Percentiles rank a stretch among this genome's conserved stretches.
Evolutionary conservation across 352 stramenopile species (phyloP).

Genomic region (Phytophthora melonis): DNA sequence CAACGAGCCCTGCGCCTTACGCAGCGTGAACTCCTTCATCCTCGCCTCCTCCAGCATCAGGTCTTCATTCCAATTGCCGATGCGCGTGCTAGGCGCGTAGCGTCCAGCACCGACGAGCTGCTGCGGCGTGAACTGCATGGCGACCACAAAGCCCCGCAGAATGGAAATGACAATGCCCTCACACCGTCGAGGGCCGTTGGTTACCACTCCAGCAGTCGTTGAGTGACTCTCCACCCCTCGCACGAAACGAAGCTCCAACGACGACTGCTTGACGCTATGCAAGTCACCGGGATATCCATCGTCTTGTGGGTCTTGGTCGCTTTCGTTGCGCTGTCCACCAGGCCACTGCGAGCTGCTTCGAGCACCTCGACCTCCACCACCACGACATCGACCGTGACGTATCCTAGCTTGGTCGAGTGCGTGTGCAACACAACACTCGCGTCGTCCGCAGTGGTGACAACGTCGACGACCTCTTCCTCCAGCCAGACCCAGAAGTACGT

Average conservation of each 20-base stretch:
- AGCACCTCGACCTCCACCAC: conserved; percentile 25
- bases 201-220: conserved; percentile 33
- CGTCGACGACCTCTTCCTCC: conserved; percentile 41
- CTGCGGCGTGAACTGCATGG: conserved; percentile 92
- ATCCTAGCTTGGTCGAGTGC: conserved; percentile 79
- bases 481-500: conserved; percentile 64
- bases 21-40: conserved; percentile 86
- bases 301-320: conserved; percentile 23
- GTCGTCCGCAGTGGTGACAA: conserved; percentile 61
- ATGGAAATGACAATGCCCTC: conserved; percentile 1
- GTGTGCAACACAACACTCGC: conserved; percentile 78
- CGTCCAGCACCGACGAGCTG: conserved; percentile 87
- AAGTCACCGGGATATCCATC: conserved; percentile 21
- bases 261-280: conserved; percentile 15
- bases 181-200: conserved; percentile 21
- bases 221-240: conserved; percentile 18
- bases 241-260: conserved; percentile 19
- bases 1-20: conserved; percentile 84
- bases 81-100: conserved; percentile 82
- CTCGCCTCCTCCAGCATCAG: conserved; percentile 88
- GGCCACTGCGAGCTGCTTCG: conserved; percentile 9
- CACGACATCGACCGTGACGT: conserved; percentile 38
- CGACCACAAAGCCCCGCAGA: background rate
- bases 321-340: background rate
- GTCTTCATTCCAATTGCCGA: conserved; percentile 93